These are phyloP conservation scores for Fusarium nanum DNA, from an alignment of 2,329 filamentous ascomycete species.

Conservation along the genomic window DNA sequence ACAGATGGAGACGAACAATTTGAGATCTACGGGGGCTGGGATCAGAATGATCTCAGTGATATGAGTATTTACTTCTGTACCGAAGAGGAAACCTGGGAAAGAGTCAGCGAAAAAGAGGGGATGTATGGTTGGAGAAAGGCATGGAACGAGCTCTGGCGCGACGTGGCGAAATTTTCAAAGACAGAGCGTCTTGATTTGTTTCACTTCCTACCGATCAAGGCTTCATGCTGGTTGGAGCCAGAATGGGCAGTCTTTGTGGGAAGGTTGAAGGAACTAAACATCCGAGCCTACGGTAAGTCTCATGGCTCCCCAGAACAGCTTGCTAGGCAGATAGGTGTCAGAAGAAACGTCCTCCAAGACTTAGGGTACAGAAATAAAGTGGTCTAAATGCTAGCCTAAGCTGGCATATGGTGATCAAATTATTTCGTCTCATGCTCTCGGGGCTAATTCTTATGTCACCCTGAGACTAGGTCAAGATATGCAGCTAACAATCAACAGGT, in stretches of 20 bases:
- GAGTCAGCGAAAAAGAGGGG: neutral
- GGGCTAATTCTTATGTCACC: no score
- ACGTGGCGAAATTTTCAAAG: neutral
- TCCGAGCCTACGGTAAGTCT: neutral
- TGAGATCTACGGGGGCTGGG: neutral
- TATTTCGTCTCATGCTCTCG: no score
- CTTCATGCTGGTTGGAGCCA: conserved; percentile 3
- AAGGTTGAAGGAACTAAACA: neutral
- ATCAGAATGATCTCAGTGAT: neutral
- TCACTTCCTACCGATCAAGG: conserved; percentile 9
- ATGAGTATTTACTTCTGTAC: neutral
- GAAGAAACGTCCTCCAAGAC: no score
- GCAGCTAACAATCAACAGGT: neutral
- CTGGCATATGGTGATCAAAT: no score
- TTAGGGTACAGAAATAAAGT: no score
- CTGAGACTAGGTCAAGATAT: no score
- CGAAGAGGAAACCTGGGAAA: neutral
- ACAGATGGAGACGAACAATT: neutral
- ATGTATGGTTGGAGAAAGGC: conserved; percentile 14
- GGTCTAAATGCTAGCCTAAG: no score
- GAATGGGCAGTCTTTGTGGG: conserved; percentile 6
- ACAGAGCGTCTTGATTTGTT: neutral
- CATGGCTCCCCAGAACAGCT: no score
- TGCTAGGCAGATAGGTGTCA: no score
- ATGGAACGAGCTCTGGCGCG: conserved; percentile 9